Evolutionary conservation across 2,329 filamentous ascomycete species (phyloP), one percentile per base, ranked within the genome.

Genomic region (Penicillium sp.): DNA sequence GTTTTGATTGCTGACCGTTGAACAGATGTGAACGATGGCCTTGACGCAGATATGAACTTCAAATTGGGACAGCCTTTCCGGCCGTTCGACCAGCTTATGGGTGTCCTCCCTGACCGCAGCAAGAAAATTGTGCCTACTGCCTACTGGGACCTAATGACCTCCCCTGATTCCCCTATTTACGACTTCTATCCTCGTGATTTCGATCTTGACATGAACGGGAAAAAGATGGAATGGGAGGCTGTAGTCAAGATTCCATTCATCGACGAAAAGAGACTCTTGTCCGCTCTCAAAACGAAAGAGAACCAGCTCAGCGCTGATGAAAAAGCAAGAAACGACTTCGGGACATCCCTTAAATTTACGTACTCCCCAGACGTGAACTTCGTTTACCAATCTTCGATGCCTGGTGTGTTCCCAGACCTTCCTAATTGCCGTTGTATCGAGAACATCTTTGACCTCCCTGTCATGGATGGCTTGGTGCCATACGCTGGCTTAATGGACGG

Each of bases 151-250:
- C 80, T 99, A 45, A 99, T 99, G 94, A 97, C 91, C 1, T 89
- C 89, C 51, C 81, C 88, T 2, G 84, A 89, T 14, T 97, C 93
- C 14, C 91, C 94, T 2, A 99, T 99, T 70, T 89, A 96, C 67
- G 94, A 99, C 70, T 99, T 99, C 71, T 99, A 99, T 67, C 94
- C 94, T 2, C 84, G 93, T 64, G 94, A 99, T 66, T 99, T 99
- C 67, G 91, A 95, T 61, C 81, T 99, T 38, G 95, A 99, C 70
- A 97, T 99, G 94, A 97, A 99, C 65, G 95, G 94, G 56, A 99
- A 99, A 79, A 99, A 96, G 78, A 95, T 96, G 89, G 95, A 99
- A 60, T 99, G 94, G 94, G 94, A 99, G 71, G 94, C 94, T 27
- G 93, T 99, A 35, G 91, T 99, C 61, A 99, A 97, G 74, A 99